Conservation (phyloP, 228 moss, liverwort and hornwort genomes). For the Sphagnum magellanicum region DNA sequence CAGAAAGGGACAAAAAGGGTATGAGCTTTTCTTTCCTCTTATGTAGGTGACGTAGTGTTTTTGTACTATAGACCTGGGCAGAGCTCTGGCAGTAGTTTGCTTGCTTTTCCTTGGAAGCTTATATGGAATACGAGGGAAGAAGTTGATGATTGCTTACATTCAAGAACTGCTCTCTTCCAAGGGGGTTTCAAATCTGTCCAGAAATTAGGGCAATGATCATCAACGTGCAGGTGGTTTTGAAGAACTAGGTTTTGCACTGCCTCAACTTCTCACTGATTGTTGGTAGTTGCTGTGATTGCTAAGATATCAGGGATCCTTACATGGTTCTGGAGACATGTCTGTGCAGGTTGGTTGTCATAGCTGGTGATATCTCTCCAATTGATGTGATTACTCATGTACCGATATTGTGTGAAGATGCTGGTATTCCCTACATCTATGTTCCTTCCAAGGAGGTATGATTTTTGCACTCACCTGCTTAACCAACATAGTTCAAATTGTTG, state of each 20-base stretch:
- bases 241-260: no score
- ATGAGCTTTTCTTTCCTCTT: neutral
- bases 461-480: neutral
- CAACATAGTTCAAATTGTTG: neutral
- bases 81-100: neutral
- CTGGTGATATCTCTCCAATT: slow-evolving; percentile 96
- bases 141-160: neutral
- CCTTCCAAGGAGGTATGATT: slow-evolving; percentile 85
- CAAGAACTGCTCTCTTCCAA: neutral
- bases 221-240: no score
- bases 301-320: no score
- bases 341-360: slow-evolving; percentile 86
- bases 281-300: no score
- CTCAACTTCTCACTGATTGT: no score
- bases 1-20: slow-evolving; percentile 98
- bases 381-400: slow-evolving; percentile 99
- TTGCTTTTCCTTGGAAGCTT: neutral
- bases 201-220: neutral
- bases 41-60: neutral
- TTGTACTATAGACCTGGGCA: neutral
- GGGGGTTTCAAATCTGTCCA: neutral
- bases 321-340: neutral
- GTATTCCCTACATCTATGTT: slow-evolving; percentile 92
- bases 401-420: slow-evolving; percentile 91
- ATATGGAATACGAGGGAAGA: neutral